Conservation (phyloP, 495 filamentous ascomycete genomes). For the Aspergillus hancockii region DNA sequence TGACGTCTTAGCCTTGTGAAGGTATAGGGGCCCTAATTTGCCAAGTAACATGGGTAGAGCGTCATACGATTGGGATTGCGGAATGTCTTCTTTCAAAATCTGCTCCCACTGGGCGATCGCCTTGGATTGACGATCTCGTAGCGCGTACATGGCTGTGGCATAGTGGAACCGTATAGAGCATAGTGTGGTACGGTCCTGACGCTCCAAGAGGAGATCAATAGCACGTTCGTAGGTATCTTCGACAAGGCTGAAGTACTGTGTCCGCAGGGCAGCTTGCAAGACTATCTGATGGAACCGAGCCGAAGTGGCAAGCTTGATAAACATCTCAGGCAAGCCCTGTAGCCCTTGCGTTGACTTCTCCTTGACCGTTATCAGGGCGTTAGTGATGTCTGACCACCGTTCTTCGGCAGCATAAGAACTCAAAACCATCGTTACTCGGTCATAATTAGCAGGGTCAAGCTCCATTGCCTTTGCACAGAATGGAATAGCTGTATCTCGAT, state of each 20-base stretch:
- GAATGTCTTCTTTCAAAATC: slow-evolving; percentile 1
- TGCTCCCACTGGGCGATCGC: slow-evolving; percentile 7
- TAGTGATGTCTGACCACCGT: not conserved
- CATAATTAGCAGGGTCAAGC: slow-evolving; percentile 8
- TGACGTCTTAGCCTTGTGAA: not conserved
- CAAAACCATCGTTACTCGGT: slow-evolving; percentile 1
- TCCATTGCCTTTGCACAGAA: not conserved
- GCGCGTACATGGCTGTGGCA: slow-evolving; percentile 1
- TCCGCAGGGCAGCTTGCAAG: not conserved
- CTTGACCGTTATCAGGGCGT: not conserved
- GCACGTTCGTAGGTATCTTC: not conserved
- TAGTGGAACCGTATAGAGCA: slow-evolving; percentile 2
- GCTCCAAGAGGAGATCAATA: not conserved
- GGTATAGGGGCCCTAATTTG: slow-evolving; percentile 4
- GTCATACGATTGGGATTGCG: not conserved
- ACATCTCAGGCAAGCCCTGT: slow-evolving; percentile 2
- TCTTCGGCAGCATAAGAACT: not conserved
- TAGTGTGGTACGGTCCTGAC: not conserved
- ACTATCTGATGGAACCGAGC: not conserved
- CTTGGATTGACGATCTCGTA: not conserved
- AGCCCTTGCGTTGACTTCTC: slow-evolving; percentile 1
- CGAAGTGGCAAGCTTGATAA: not conserved
- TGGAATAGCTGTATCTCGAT: not conserved
- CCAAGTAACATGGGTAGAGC: slow-evolving; percentile 1
- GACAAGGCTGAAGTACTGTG: not conserved